A percentile compares a stretch with the other conserved stretches of the same genome.
These are phyloP conservation scores for Rhodamnia argentea DNA, from an alignment of 345 rosid genomes.

Conservation along the genomic window DNA sequence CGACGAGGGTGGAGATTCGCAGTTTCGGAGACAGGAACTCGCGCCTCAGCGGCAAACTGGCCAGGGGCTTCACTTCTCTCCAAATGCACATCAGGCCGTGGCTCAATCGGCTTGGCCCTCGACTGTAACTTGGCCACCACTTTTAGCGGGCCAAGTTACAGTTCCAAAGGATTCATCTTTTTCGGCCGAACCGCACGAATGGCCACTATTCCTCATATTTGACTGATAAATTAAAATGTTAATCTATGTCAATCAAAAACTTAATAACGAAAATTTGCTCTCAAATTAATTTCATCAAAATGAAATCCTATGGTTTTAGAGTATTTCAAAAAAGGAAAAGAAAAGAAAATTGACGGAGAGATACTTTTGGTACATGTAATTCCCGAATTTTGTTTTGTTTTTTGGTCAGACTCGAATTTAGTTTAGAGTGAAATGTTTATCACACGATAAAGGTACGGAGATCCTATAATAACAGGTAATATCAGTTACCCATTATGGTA, in stretches of 20 bases:
- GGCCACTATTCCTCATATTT: neutral
- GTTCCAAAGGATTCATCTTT: neutral
- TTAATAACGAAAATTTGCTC: neutral
- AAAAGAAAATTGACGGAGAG: neutral
- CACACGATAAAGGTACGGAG: rapidly evolving
- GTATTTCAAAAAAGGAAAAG: neutral
- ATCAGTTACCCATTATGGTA: rapidly evolving
- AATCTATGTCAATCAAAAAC: neutral
- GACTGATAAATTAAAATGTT: neutral
- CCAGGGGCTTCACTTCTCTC: neutral
- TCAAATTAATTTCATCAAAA: neutral
- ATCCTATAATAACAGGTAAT: neutral
- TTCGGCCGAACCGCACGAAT: neutral
- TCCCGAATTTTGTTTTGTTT: too few species aligned
- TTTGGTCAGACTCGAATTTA: neutral
- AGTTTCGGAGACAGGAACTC: neutral
- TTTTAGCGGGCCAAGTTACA: neutral
- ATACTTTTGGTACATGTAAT: neutral
- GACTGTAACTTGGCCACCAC: neutral
- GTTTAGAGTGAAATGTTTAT: neutral
- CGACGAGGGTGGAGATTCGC: neutral
- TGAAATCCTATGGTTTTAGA: neutral
- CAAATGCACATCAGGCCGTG: neutral
- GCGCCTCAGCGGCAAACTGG: neutral
- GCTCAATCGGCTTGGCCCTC: neutral